Evolutionary conservation across 2,329 filamentous ascomycete species (phyloP), one percentile per base, ranked within the genome.

Genomic region (Aspergillus sp.): DNA sequence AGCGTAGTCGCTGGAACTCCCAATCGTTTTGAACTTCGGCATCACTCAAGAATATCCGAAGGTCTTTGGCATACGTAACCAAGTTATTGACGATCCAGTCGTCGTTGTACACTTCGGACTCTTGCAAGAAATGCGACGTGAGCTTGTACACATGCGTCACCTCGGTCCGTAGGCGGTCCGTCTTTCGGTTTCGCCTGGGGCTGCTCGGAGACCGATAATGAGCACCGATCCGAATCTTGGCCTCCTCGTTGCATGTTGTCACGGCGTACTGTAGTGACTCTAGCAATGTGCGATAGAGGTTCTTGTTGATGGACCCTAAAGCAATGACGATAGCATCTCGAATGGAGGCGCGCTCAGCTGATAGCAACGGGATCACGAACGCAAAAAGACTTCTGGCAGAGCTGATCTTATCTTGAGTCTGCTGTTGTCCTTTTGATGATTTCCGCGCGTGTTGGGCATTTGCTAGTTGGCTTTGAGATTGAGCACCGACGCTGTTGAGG

Each of bases 121-220:
- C 82, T 57, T 88, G 87, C 35, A 99, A 76, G 60, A 96, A 96
- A 63, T 92, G 89, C 0, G 92, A 91, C 0, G 93, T 97, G 33
- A 97, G 78, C 67, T 95, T 93, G 73, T 97, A 96, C 7, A 99
- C 89, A 66, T 97, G 90, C 0, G 95, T 96, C 47, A 97, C 91
- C 68, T 97, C 94, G 0, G 93, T 96, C 49, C 95, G 84, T 32
- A 99, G 74, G 30, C 91, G 79, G 66, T 97, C 94, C 59, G 90
- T 94, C 65, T 87, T 89, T 49, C 87, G 84, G 66, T 90, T 95
- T 50, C 90, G 82, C 43, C 88, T 85, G 1, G 91, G 88, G 59
- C 85, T 90, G 71, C 91, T 96, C 45, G 88, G 85, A 22, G 86
- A 90, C 48, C 94, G 84, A 65, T 93, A 89, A 68, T 97, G 94